These are phyloP conservation scores for Colletotrichum abscissum DNA, from an alignment of 2,329 filamentous ascomycete genomes.

Conservation along the genomic window DNA sequence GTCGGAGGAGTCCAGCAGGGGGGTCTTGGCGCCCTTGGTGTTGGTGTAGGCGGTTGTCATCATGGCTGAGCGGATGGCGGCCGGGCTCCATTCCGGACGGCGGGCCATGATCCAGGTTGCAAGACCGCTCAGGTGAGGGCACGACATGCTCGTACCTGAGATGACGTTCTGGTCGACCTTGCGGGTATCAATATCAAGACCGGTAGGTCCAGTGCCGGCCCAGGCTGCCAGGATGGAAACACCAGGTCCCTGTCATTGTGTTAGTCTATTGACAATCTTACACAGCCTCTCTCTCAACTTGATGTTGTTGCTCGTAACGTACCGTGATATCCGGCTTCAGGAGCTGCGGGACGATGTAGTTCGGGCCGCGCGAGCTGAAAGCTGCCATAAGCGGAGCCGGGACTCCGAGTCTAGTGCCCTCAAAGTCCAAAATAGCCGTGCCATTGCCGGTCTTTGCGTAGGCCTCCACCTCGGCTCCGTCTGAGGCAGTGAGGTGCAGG, in stretches of 20 bases:
- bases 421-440: constrained; percentile 9
- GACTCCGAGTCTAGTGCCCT: constrained; percentile 14
- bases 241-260: constrained; percentile 12
- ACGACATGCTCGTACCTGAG: constrained; percentile 35
- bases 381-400: constrained; percentile 30
- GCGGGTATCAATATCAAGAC: constrained; percentile 6
- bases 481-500: constrained; percentile 2
- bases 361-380: constrained; percentile 34
- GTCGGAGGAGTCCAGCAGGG: constrained; percentile 1
- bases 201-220: constrained; percentile 6
- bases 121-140: constrained; percentile 34
- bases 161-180: constrained; percentile 27
- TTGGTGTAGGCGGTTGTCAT: constrained; percentile 30
- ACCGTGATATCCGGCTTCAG: constrained; percentile 35
- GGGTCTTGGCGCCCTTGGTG: background rate
- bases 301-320: background rate
- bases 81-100: constrained; percentile 28
- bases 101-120: constrained; percentile 32
- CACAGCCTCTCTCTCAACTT: background rate
- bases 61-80: constrained; percentile 28
- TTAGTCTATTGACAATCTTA: background rate
- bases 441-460: constrained; percentile 16
- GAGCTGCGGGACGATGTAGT: constrained; percentile 8
- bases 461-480: background rate
- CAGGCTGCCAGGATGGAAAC: constrained; percentile 33